These are phyloP conservation scores for Babesia microti DNA, from an alignment of 169 alveolate genomes.

Conservation along the genomic window DNA sequence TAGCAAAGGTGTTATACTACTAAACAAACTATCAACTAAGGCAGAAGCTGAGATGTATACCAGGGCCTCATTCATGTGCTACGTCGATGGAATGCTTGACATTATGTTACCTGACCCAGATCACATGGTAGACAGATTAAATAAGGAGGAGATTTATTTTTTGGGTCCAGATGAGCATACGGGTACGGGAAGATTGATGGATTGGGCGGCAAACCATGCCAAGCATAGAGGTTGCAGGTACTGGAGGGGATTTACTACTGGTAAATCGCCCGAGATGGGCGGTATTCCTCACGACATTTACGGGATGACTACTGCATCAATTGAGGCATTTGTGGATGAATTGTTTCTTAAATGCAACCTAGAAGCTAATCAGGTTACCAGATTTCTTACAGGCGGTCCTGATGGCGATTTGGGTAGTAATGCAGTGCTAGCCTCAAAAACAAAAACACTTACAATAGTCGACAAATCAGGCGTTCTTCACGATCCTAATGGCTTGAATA, in stretches of 20 bases:
- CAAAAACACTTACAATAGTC: constrained; percentile 64
- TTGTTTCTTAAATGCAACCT: constrained; percentile 45
- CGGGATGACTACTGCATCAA: constrained; percentile 76
- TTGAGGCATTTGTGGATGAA: constrained; percentile 47
- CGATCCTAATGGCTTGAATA: constrained; percentile 68
- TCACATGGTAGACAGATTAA: constrained; percentile 41
- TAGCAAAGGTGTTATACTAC: constrained; percentile 65
- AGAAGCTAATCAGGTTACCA: constrained; percentile 58
- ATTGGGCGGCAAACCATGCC: constrained; percentile 72
- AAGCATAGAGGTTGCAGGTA: constrained; percentile 44
- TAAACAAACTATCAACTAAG: constrained; percentile 31
- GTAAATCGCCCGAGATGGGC: constrained; percentile 67
- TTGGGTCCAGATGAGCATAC: constrained; percentile 67
- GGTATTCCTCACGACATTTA: constrained; percentile 78
- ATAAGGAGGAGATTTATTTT: constrained; percentile 41
- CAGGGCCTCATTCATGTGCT: constrained; percentile 49
- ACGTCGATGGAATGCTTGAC: constrained; percentile 49
- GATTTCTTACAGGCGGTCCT: constrained; percentile 77
- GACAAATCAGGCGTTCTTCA: constrained; percentile 75
- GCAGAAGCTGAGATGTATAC: constrained; percentile 24
- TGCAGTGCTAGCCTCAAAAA: constrained; percentile 62
- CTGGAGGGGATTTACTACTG: constrained; percentile 77
- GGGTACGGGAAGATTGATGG: constrained; percentile 72
- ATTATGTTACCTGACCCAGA: constrained; percentile 29
- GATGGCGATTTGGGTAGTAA: constrained; percentile 81